Evolutionary conservation across 805 yeast genomes (phyloP), one percentile per base, ranked within the genome.

Genomic region (Metahyphopichia silvanorum): DNA sequence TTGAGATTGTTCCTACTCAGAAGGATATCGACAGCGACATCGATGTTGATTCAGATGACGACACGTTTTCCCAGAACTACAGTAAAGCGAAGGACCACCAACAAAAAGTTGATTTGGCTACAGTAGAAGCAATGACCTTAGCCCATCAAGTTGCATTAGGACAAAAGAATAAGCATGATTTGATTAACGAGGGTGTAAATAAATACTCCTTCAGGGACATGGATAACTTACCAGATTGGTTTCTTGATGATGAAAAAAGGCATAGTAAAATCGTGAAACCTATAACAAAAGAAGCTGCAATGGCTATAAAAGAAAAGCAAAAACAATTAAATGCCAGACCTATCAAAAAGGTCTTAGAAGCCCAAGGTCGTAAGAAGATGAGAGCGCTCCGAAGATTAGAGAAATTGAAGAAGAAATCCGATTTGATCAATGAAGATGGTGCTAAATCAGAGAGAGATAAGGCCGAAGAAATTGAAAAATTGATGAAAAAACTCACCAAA

Each of bases 271-370:
- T 86, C 36, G 76, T 76, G 46, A 82, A 86, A 56, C 98, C 98
- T 6, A 85, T 93, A 40, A 93, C 98, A 6, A 94, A 94, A 61
- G 98, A 93, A 63, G 73, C 73, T 0, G 63, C 71, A 11, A 42
- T 58, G 26, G 73, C 73, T 2, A 63, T 66, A 32, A 62, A 55
- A 34, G 70, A 66, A 37, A 66, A 65, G 43, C 58, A 60, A 47
- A 64, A 55, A 46, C 66, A 89, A 40, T 65, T 93, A 57, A 93
- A 93, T 60, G 97, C 98, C 8, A 79, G 99, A 59, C 98, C 99
- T 8, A 91, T 93, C 53, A 93, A 93, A 77, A 93, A 93, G 76
- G 97, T 93, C n/a, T 76, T 86, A 46, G 99, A 93, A 63, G 98
- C 98, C 4, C 81, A 86, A 57, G 97, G 95, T 16, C 81, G 98